Percentiles rank a stretch among this genome's conserved stretches.
phyloP scores from a whole-genome alignment of 768 basidiomycete genomes.

The Aureoboletus auriporus region DNA sequence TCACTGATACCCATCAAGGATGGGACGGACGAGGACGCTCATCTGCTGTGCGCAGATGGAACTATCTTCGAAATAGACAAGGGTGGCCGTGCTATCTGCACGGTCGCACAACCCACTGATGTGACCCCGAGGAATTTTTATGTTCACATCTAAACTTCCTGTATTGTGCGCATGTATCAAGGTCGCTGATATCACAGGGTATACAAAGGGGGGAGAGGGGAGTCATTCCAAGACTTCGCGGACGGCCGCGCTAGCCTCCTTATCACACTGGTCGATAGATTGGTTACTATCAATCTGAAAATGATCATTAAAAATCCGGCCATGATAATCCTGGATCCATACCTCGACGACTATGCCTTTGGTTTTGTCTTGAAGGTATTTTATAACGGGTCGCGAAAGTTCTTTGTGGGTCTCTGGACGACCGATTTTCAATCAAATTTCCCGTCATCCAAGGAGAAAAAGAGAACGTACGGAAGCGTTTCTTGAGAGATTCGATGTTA shows the following conservation, averaged over 20 bases:
- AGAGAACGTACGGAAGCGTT: constrained; percentile 80
- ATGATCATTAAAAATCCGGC: not conserved
- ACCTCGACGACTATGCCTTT: constrained; percentile 83
- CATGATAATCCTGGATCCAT: not conserved
- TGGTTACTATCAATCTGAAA: constrained; percentile 63
- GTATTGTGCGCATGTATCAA: constrained; percentile 1
- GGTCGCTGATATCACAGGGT: constrained; percentile 1
- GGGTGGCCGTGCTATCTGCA: constrained; percentile 56
- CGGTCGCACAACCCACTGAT: constrained; percentile 33
- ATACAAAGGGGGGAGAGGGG: not conserved
- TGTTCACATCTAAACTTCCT: constrained; percentile 40
- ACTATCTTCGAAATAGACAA: constrained; percentile 57
- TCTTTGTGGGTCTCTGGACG: constrained; percentile 73
- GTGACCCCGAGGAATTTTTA: constrained; percentile 34
- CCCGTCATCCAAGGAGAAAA: not conserved
- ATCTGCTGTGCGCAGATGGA: constrained; percentile 80
- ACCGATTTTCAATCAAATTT: not conserved
- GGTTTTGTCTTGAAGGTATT: constrained; percentile 60
- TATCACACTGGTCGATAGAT: constrained; percentile 71
- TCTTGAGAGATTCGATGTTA: constrained; percentile 88
- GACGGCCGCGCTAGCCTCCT: constrained; percentile 52
- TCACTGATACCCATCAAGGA: constrained; percentile 40
- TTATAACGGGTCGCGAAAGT: constrained; percentile 90
- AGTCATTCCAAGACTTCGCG: constrained; percentile 38
- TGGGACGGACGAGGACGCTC: constrained; percentile 53